Evolutionary conservation across 192 early-diverging fungal genomes (phyloP).

Genomic region (Dissophora globulifera): DNA sequence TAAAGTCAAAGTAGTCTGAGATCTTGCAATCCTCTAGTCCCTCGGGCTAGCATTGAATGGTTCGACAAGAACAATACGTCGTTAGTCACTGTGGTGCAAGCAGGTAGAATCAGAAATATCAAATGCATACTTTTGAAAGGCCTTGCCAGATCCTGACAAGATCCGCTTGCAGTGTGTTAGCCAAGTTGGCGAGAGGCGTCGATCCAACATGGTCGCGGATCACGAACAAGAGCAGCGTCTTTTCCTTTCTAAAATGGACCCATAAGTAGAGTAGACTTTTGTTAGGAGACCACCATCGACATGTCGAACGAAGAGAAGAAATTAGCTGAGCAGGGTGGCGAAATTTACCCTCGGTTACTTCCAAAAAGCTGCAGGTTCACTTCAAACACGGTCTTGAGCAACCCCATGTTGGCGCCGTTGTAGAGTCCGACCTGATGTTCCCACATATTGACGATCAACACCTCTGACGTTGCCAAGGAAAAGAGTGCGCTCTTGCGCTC

Average conservation of each 20-base stretch:
- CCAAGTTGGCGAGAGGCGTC: constrained; percentile 86
- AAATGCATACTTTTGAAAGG: constrained; percentile 80
- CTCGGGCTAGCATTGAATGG: constrained; percentile 74
- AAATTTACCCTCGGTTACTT: constrained; percentile 67
- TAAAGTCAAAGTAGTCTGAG: constrained; percentile 90
- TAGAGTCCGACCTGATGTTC: constrained; percentile 99
- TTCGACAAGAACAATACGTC: too few species aligned
- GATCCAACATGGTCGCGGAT: constrained; percentile 93
- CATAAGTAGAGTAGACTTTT: background rate
- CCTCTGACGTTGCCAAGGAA: constrained; percentile 93
- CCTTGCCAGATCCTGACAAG: constrained; percentile 92
- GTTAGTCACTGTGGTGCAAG: too few species aligned
- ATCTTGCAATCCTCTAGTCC: constrained; percentile 80
- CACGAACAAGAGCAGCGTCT: constrained; percentile 95
- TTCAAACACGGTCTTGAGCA: constrained; percentile 98
- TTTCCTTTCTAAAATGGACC: constrained; percentile 68
- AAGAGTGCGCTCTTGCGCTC: constrained; percentile 99
- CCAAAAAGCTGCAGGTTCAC: constrained; percentile 98
- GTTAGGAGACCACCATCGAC: too few species aligned
- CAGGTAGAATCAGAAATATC: too few species aligned
- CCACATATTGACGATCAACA: constrained; percentile 98
- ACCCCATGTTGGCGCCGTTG: constrained; percentile 98
- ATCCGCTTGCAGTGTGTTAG: constrained; percentile 81
- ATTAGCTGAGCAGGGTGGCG: too few species aligned
- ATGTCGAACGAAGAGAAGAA: too few species aligned